A percentile compares a stretch with the other conserved stretches of the same genome.
phyloP scores from a whole-genome alignment of 306 rosid genomes.

The Citrullus mucosospermus region DNA sequence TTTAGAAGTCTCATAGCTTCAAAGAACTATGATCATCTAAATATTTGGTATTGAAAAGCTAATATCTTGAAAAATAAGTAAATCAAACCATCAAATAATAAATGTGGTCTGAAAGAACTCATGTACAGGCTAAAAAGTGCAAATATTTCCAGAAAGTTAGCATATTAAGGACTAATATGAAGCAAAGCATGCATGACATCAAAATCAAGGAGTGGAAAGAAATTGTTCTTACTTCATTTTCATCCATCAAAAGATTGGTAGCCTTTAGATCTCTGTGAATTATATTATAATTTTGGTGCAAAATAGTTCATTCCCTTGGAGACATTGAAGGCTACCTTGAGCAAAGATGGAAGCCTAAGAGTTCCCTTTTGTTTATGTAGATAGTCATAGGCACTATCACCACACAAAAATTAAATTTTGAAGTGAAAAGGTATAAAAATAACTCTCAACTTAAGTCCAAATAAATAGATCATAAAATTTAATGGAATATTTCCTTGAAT shows the following conservation, averaged over 20 bases:
- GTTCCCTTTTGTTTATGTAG: conserved; percentile 83
- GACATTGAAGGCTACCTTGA: conserved; percentile 79
- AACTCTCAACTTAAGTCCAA: neutral
- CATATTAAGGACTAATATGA: neutral
- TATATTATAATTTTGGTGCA: conserved; percentile 73
- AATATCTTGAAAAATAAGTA: neutral
- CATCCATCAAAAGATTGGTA: conserved; percentile 97
- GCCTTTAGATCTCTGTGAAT: conserved; percentile 93
- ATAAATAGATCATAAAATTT: neutral
- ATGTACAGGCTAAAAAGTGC: neutral
- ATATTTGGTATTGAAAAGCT: neutral
- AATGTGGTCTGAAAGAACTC: neutral
- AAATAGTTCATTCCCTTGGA: conserved; percentile 95
- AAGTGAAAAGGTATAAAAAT: conserved; percentile 13
- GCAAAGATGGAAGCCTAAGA: conserved; percentile 76
- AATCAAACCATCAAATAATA: neutral
- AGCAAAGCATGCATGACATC: neutral
- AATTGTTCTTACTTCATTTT: conserved; percentile 54
- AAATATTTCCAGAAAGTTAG: neutral
- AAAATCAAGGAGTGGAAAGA: neutral
- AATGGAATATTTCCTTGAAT: conserved; percentile 7
- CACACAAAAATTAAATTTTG: conserved; percentile 71
- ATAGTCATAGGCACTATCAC: conserved; percentile 95
- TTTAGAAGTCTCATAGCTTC: neutral
- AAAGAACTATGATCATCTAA: neutral